These are phyloP conservation scores for Bassia scoparia DNA, from an alignment of 148 eudicot genomes.

Conservation along the genomic window DNA sequence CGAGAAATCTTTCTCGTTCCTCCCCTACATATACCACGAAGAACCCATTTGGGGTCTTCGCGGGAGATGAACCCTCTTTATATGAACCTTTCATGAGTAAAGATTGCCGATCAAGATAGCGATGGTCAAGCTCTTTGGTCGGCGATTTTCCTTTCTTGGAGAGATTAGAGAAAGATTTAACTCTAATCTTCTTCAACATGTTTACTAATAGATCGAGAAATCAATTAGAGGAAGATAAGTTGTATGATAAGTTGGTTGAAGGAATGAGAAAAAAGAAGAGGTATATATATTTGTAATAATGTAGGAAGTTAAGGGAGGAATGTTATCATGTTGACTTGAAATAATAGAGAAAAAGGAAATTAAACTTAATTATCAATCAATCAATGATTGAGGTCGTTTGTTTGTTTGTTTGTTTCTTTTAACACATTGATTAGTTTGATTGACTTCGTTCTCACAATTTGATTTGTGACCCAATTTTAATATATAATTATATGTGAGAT, in stretches of 20 bases:
- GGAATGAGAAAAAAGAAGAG: background rate
- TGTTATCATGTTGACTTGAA: constrained; percentile 6
- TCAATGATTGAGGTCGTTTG: background rate
- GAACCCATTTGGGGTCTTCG: constrained; percentile 44
- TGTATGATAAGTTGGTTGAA: background rate
- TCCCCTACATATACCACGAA: constrained; percentile 69
- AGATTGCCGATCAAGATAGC: constrained; percentile 19
- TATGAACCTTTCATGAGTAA: constrained; percentile 29
- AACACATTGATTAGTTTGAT: constrained; percentile 7
- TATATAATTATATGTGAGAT: background rate
- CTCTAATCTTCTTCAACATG: constrained; percentile 50
- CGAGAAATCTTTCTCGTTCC: constrained; percentile 58
- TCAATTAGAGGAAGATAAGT: constrained; percentile 14
- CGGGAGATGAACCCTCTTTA: constrained; percentile 15
- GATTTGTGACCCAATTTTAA: background rate
- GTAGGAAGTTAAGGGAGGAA: background rate
- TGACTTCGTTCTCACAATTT: constrained; percentile 5
- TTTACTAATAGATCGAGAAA: background rate
- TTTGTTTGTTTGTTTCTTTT: constrained; percentile 12
- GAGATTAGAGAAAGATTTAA: constrained; percentile 44
- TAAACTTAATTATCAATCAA: constrained; percentile 19
- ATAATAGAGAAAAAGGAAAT: background rate
- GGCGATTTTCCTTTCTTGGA: constrained; percentile 41
- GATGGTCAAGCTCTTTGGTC: background rate
- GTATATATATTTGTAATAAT: constrained; percentile 4